phyloP scores from a whole-genome alignment of 2,329 filamentous ascomycete species.

The Talaromyces sp. region DNA sequence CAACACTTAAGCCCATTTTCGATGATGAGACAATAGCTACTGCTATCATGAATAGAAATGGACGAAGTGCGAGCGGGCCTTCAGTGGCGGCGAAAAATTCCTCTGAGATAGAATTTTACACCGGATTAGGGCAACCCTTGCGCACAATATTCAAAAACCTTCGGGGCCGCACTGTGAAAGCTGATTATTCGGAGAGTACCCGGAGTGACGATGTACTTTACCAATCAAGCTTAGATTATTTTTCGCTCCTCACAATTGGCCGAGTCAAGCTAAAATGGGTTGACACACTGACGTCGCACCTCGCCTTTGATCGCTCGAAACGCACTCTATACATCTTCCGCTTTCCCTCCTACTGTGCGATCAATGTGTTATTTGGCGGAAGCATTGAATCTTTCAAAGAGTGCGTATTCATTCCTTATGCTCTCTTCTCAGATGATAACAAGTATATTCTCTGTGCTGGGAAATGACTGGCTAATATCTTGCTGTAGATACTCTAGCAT shows the following conservation, averaged over 20 bases:
- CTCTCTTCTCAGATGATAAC: neutral
- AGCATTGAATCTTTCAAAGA: neutral
- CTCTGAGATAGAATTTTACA: neutral
- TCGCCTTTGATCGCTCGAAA: conserved; percentile 12
- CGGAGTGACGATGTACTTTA: conserved; percentile 8
- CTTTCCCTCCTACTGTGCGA: conserved; percentile 12
- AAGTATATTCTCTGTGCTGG: neutral
- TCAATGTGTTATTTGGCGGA: neutral
- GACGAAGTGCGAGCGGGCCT: neutral
- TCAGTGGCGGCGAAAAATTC: neutral
- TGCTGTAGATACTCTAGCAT: neutral
- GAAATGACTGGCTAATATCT: neutral
- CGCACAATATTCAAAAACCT: neutral
- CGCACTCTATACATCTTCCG: conserved; percentile 12
- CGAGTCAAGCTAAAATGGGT: conserved; percentile 15
- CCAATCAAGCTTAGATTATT: conserved; percentile 13
- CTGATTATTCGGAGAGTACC: neutral
- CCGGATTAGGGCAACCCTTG: neutral
- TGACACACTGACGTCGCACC: conserved; percentile 15
- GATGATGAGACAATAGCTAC: neutral
- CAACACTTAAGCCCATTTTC: neutral
- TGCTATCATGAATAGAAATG: neutral
- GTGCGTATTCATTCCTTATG: neutral
- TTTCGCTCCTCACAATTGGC: conserved; percentile 13
- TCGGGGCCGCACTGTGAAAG: neutral